Base-by-base conservation (phyloP, 257 asterid genomes). In the Nicotiana tabacum region DNA sequence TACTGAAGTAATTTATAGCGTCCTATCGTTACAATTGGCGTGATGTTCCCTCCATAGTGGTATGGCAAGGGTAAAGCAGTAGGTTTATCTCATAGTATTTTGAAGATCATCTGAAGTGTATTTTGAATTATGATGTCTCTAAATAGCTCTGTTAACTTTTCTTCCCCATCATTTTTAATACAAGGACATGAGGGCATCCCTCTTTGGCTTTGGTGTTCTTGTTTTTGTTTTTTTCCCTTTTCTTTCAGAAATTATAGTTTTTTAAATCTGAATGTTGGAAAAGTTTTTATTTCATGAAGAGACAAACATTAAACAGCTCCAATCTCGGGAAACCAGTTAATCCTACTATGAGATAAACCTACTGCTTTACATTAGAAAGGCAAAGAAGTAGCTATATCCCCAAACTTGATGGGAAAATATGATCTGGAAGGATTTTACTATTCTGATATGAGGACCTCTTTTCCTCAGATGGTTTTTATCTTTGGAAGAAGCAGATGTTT, bases 351-450 rank as follows among this genome's bases (percentile, higher is more conserved):
- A 7, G 48, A 8, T 43, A 43, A 43, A 43, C 48, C 48, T 43
- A 43, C 48, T 43, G 11, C 48, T 1, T 43, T 43, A 43, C 11
- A 43, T 43, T 39, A 9, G 77, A n/a, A 69, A 69, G 77, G 33
- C 18, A 69, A n/a, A 5, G 77, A 69, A 69, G 21, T 69, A n/a
- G 16, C 33, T 39, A 1, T 39, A 32, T 69, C 17, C 33, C 77
- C 77, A 69, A 69, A 69, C 57, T 39, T 69, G 77, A 69, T 39
- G 56, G 77, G 30, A 18, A 15, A 69, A 69, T 69, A 69, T 39
- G 39, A 69, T 18, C 77, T 69, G 57, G 57, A 39, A 39, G 12
- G 33, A 69, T 39, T 69, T n/a, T 5, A 69, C 17, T 69, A n/a
- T 39, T 69, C 57, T 69, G 77, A 69, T 39, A n/a, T 10, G 33